A percentile compares a stretch with the other conserved stretches of the same genome.
Conservation (phyloP, 495 filamentous ascomycete genomes). For the Staphylotrichum longicolle region DNA sequence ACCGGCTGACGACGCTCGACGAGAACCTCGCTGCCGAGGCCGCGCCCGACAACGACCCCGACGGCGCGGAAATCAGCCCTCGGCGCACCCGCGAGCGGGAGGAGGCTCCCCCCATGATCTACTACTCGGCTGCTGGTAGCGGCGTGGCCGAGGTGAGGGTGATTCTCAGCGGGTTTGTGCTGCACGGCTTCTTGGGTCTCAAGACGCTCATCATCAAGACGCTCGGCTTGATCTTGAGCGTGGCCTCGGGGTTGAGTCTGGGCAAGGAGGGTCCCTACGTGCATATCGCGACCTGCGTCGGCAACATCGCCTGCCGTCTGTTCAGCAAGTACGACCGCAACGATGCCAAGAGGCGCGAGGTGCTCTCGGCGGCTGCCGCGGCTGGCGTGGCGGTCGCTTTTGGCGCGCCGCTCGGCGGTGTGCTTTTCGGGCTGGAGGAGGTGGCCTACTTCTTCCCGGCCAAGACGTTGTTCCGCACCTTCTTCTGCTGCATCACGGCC, state of each 20-base stretch:
- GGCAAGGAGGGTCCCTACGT: slow-evolving; percentile 98
- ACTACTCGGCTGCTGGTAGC: slow-evolving; percentile 94
- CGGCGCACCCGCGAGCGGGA: slow-evolving; percentile 25
- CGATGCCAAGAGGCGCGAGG: slow-evolving; percentile 83
- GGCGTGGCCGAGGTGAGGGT: slow-evolving; percentile 97
- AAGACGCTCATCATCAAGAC: slow-evolving; percentile 89
- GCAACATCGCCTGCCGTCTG: slow-evolving; percentile 89
- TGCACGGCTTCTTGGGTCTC: slow-evolving; percentile 91
- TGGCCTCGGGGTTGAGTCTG: slow-evolving; percentile 87
- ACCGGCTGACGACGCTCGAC: slow-evolving; percentile 82
- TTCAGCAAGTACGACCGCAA: slow-evolving; percentile 93
- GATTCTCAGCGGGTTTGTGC: slow-evolving; percentile 93
- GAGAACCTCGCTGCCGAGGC: slow-evolving; percentile 61
- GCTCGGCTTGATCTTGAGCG: slow-evolving; percentile 76
- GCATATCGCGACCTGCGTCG: slow-evolving; percentile 93
- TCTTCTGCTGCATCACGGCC: slow-evolving; percentile 95
- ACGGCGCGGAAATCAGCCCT: slow-evolving; percentile 41
- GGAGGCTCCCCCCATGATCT: slow-evolving; percentile 69
- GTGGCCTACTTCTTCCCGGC: slow-evolving; percentile 96
- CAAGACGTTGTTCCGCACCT: slow-evolving; percentile 97
- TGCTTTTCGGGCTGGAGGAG: slow-evolving; percentile 92
- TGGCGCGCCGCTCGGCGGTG: slow-evolving; percentile 87
- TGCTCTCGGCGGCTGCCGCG: slow-evolving; percentile 87
- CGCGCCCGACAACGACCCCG: slow-evolving; percentile 38
- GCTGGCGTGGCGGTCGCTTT: slow-evolving; percentile 94